Percentiles rank a stretch among this genome's conserved stretches.
Evolutionary conservation across 352 stramenopile genomes (phyloP).

Genomic region (Phytophthora hibernalis): DNA sequence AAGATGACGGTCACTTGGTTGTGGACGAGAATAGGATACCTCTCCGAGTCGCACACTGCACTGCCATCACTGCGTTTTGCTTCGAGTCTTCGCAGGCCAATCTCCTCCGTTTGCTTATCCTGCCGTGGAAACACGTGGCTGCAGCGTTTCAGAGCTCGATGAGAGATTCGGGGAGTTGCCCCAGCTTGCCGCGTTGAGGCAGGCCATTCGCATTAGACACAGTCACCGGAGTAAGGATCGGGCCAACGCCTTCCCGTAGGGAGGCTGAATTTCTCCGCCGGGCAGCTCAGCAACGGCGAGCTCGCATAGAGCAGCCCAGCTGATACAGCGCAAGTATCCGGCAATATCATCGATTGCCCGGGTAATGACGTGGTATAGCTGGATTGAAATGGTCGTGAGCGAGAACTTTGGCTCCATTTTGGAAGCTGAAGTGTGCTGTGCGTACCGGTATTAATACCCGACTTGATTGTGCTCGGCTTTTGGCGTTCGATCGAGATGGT

Average conservation of each 20-base stretch:
- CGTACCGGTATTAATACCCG: too few species aligned
- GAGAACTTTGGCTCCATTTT: too few species aligned
- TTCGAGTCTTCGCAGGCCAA: neutral
- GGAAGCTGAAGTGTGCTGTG: too few species aligned
- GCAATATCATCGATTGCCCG: neutral
- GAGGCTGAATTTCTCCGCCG: neutral
- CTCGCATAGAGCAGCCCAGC: constrained; percentile 13
- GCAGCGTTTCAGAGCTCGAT: constrained; percentile 6
- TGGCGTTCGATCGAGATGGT: too few species aligned
- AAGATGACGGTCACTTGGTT: constrained; percentile 19
- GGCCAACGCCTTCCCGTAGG: neutral
- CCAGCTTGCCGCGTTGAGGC: constrained; percentile 17
- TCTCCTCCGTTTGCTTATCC: constrained; percentile 16
- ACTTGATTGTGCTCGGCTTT: too few species aligned
- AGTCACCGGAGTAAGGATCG: neutral
- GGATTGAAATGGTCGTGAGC: neutral
- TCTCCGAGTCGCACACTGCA: neutral
- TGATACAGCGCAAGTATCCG: constrained; percentile 5
- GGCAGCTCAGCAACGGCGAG: neutral
- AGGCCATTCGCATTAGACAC: constrained; percentile 3
- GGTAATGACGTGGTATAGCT: neutral
- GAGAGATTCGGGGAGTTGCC: constrained; percentile 16
- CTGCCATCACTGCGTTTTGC: neutral
- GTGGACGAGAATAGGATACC: constrained; percentile 17
- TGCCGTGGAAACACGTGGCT: constrained; percentile 19